phyloP scores from a whole-genome alignment of 148 eudicot genomes.

The Agrostemma githago region DNA sequence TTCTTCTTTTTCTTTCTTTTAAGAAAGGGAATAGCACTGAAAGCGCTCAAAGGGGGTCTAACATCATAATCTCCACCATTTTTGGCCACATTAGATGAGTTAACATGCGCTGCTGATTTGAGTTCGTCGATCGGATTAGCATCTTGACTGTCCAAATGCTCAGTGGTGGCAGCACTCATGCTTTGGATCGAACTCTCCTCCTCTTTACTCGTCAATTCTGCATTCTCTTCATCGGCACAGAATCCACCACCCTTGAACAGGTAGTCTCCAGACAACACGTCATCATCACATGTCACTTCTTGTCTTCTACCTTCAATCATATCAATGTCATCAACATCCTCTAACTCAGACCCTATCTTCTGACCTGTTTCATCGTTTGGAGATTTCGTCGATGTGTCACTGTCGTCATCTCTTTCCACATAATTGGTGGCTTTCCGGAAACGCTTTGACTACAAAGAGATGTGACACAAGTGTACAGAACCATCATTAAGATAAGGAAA shows the following conservation, averaged over 20 bases:
- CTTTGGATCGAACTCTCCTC: conserved; percentile 16
- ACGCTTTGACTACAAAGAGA: conserved; percentile 56
- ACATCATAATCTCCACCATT: conserved; percentile 20
- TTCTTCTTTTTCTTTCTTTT: conserved; percentile 61
- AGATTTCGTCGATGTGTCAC: conserved; percentile 24
- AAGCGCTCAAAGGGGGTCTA: conserved; percentile 30
- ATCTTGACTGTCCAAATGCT: conserved; percentile 25
- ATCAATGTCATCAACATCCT: conserved; percentile 13
- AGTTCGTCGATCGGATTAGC: conserved; percentile 18
- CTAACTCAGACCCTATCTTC: conserved; percentile 21
- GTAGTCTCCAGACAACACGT: conserved; percentile 25
- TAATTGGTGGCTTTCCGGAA: conserved; percentile 59
- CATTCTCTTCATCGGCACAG: conserved; percentile 41
- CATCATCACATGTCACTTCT: conserved; percentile 18
- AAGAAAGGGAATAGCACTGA: conserved; percentile 68
- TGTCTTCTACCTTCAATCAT: conserved; percentile 9
- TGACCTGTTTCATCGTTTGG: conserved; percentile 24
- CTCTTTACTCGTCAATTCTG: conserved; percentile 14
- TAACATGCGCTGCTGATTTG: conserved; percentile 7
- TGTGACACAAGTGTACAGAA: not conserved
- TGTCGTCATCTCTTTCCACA: conserved; percentile 37
- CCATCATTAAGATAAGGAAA: not conserved
- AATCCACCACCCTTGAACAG: conserved; percentile 39
- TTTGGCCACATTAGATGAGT: conserved; percentile 12
- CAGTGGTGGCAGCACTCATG: conserved; percentile 15